phyloP scores from a whole-genome alignment of 2,329 filamentous ascomycete species.

The Sporothrix pallida region DNA sequence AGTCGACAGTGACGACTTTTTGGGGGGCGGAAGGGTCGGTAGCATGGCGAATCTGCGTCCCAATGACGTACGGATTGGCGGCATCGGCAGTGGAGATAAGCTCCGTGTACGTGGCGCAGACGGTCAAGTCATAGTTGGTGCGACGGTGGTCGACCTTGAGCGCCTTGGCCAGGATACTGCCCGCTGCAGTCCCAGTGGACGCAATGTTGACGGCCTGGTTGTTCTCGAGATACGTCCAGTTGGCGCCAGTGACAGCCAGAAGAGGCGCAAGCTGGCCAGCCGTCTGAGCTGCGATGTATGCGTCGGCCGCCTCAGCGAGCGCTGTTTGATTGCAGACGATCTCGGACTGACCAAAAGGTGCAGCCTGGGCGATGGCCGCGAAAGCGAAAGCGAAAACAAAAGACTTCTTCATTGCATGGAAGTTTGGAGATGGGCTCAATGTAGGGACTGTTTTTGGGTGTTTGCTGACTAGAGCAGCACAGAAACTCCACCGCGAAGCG shows the following conservation, averaged over 20 bases:
- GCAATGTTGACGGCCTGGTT: conserved; percentile 42
- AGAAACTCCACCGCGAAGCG: neutral
- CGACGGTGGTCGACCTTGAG: conserved; percentile 47
- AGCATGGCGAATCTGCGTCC: conserved; percentile 43
- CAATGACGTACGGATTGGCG: conserved; percentile 48
- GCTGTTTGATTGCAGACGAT: conserved; percentile 30
- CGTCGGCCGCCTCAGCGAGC: conserved; percentile 27
- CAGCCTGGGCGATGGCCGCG: neutral
- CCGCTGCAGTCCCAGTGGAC: neutral
- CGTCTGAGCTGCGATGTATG: conserved; percentile 39
- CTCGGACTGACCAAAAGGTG: neutral
- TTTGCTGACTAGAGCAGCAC: neutral
- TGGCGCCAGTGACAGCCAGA: conserved; percentile 27
- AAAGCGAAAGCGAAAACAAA: neutral
- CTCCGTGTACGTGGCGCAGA: conserved; percentile 49
- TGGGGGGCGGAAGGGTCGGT: conserved; percentile 34
- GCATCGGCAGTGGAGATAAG: conserved; percentile 42
- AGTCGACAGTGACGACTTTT: conserved; percentile 39
- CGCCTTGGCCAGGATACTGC: conserved; percentile 43
- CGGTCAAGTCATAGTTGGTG: conserved; percentile 45
- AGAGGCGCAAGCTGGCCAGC: conserved; percentile 36
- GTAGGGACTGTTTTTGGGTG: neutral
- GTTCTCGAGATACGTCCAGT: conserved; percentile 44
- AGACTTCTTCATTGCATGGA: neutral
- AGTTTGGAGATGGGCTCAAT: neutral